Conservation (phyloP, 169 alveolate genomes). For the Plasmodium gaboni region DNA sequence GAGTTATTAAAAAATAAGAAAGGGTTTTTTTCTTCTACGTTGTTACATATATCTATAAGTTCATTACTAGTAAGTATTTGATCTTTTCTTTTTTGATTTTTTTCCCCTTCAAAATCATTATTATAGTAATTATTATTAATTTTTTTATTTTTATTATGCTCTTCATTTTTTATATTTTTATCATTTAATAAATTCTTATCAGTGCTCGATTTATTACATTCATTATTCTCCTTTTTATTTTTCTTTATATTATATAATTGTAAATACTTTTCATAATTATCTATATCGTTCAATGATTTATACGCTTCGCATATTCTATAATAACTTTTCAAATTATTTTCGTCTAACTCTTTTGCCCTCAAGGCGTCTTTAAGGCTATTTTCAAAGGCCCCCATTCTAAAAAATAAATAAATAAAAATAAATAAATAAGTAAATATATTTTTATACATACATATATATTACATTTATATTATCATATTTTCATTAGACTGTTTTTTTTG, state of each 20-base stretch:
- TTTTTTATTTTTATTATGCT: neutral
- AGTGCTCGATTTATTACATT: neutral
- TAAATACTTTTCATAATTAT: constrained; percentile 32
- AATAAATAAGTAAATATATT: neutral
- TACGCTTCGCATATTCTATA: constrained; percentile 63
- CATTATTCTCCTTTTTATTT: neutral
- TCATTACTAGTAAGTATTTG: constrained; percentile 24
- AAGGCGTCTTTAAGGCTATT: constrained; percentile 54
- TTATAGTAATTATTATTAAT: neutral
- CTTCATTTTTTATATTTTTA: neutral
- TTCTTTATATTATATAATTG: constrained; percentile 20
- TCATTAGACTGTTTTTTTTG: neutral
- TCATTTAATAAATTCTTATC: neutral
- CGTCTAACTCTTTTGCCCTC: constrained; percentile 39
- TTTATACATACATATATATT: too few relatives aligned
- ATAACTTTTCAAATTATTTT: constrained; percentile 49
- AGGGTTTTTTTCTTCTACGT: constrained; percentile 11
- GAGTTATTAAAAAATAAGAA: constrained; percentile 26
- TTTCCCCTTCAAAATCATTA: neutral
- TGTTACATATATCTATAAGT: constrained; percentile 17
- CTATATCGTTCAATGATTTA: constrained; percentile 28
- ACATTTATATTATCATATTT: neutral
- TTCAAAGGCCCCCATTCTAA: constrained; percentile 39
- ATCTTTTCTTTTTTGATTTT: neutral
- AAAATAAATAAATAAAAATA: constrained; percentile 1